Evolutionary conservation across 2,329 filamentous ascomycete genomes (phyloP).

Genomic region (Calonectria henricotiae): DNA sequence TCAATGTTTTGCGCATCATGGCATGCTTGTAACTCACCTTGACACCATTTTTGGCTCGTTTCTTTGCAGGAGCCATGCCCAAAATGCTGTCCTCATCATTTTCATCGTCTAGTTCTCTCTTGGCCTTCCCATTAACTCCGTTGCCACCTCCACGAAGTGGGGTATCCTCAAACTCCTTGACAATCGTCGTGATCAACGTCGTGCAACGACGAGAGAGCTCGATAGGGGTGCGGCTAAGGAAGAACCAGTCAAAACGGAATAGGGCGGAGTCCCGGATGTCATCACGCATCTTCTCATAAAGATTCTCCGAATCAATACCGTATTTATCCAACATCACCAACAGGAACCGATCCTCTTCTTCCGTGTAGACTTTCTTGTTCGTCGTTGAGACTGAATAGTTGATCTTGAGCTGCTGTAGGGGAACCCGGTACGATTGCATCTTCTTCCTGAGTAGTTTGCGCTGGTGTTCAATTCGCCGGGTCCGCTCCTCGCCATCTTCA

Average conservation of each 20-base stretch:
- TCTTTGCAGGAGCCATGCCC: slow-evolving; percentile 89
- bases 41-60: slow-evolving; percentile 91
- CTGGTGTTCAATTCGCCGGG: slow-evolving; percentile 91
- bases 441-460: slow-evolving; percentile 95
- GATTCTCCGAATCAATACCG: slow-evolving; percentile 89
- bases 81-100: slow-evolving; percentile 88
- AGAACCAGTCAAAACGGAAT: slow-evolving; percentile 99
- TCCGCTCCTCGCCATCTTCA: slow-evolving; percentile 92
- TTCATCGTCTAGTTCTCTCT: slow-evolving; percentile 85
- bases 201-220: slow-evolving; percentile 95
- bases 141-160: slow-evolving; percentile 68
- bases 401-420: slow-evolving; percentile 97
- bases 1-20: neutral
- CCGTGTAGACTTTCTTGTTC: slow-evolving; percentile 99
- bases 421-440: slow-evolving; percentile 96
- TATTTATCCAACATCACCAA: slow-evolving; percentile 94
- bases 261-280: slow-evolving; percentile 95
- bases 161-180: slow-evolving; percentile 90
- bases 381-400: slow-evolving; percentile 99
- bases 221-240: slow-evolving; percentile 92
- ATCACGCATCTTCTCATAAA: slow-evolving; percentile 96
- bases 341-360: slow-evolving; percentile 97
- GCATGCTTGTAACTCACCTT: slow-evolving; percentile 73
- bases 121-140: slow-evolving; percentile 78
- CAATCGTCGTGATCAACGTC: slow-evolving; percentile 93